phyloP scores from a whole-genome alignment of 805 yeast genomes.

The Lachancea waltii region DNA sequence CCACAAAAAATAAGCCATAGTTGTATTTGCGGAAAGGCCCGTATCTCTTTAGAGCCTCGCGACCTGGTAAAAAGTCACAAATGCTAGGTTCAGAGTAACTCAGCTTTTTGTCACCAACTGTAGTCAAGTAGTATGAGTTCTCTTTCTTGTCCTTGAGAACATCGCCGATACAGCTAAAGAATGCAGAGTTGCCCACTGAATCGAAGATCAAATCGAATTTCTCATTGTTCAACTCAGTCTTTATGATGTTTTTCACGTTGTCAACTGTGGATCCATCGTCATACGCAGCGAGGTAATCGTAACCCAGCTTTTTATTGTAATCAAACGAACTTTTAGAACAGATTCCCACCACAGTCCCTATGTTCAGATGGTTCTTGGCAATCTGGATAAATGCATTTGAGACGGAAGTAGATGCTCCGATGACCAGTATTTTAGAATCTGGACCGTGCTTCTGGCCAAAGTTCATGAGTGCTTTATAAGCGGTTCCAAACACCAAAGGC shows the following conservation, averaged over 20 bases:
- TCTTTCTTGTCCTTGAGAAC: conserved; percentile 42
- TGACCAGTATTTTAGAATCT: conserved; percentile 46
- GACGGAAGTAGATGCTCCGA: conserved; percentile 73
- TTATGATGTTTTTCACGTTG: conserved; percentile 31
- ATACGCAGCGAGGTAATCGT: conserved; percentile 53
- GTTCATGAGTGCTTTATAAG: conserved; percentile 35
- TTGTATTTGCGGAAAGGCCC: conserved; percentile 28
- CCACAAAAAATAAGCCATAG: conserved; percentile 21
- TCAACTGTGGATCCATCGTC: conserved; percentile 35
- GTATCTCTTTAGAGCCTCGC: conserved; percentile 14
- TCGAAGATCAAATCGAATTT: conserved; percentile 60
- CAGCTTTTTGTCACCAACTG: conserved; percentile 48
- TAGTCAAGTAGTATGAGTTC: conserved; percentile 45
- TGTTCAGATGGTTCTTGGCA: conserved; percentile 42
- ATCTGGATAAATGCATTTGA: conserved; percentile 53
- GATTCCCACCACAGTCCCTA: conserved; percentile 48
- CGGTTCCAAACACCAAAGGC: conserved; percentile 62
- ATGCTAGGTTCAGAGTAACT: conserved; percentile 19
- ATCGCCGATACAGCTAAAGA: conserved; percentile 38
- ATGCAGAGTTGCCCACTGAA: conserved; percentile 52
- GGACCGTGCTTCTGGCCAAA: conserved; percentile 35
- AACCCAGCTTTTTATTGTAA: conserved; percentile 46
- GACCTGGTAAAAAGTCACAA: conserved; percentile 8
- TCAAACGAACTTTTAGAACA: conserved; percentile 46
- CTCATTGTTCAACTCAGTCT: conserved; percentile 30